A percentile compares a stretch with the other conserved stretches of the same genome.
phyloP scores from a whole-genome alignment of 371 early-diverging fungal genomes.

The Dichotomocladium elegans region DNA sequence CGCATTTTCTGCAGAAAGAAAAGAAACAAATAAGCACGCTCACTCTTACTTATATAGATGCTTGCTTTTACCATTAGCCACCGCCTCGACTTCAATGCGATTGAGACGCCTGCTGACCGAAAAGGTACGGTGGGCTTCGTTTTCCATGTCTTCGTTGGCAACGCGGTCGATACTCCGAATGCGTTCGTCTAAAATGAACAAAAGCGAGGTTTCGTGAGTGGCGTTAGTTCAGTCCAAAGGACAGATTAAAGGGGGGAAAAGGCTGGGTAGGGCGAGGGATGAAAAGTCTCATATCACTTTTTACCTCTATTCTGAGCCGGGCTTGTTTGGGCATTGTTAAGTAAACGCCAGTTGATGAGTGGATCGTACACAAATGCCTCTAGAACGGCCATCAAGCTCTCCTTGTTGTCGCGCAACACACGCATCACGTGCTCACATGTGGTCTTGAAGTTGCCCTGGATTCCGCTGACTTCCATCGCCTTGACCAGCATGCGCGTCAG shows the following conservation, averaged over 20 bases:
- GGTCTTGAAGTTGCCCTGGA: constrained; percentile 94
- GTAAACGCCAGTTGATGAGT: constrained; percentile 89
- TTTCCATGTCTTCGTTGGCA: constrained; percentile 34
- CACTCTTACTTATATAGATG: too few relatives aligned
- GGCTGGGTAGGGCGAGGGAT: too few relatives aligned
- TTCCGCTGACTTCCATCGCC: constrained; percentile 97
- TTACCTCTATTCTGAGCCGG: constrained; percentile 38
- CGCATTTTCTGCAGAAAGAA: constrained; percentile 27
- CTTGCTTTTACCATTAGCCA: constrained; percentile 48
- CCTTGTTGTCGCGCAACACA: constrained; percentile 93
- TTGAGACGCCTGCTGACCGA: constrained; percentile 46
- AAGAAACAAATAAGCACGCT: background rate
- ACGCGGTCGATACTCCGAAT: constrained; percentile 36
- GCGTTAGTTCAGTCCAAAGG: too few relatives aligned
- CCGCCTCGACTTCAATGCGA: constrained; percentile 46
- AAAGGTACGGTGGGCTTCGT: constrained; percentile 41
- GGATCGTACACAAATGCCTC: constrained; percentile 99
- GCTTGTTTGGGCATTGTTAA: constrained; percentile 41
- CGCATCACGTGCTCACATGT: constrained; percentile 97
- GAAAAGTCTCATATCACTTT: too few relatives aligned
- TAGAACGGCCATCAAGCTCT: constrained; percentile 96
- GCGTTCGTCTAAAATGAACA: constrained; percentile 29
- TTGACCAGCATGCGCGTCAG: constrained; percentile 97
- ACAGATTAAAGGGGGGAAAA: too few relatives aligned
- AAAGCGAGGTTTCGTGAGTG: too few relatives aligned